Evolutionary conservation across 1,139 yeast species (phyloP), one percentile per base, ranked within the genome.

Genomic region (Waltiozyma sp.): DNA sequence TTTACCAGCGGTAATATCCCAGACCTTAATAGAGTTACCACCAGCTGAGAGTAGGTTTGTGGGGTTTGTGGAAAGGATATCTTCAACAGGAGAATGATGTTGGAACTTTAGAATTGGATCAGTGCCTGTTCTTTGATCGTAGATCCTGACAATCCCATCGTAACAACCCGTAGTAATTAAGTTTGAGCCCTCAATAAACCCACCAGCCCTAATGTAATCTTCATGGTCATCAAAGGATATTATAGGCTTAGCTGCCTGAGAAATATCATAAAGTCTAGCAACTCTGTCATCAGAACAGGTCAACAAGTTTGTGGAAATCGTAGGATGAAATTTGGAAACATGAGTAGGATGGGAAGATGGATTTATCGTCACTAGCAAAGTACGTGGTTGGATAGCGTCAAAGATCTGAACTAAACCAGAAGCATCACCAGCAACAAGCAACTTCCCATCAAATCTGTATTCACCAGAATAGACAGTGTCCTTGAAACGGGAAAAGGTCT

Each of bases 201-300:
- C 70, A 4, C 88, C 93, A 14, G 93, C 72, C 53, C 98, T 74
- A 38, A 91, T 81, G 62, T 91, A 91, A 65, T 93, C 99, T 24
- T 77, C 75, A 58, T 93, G 96, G 46, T 82, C 89, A 42, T 70
- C 73, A 50, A 87, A 81, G 47, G 78, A 75, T 36, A 76, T 66
- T 33, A 84, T 65, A 15, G 95, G 94, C 6, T 73, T 75, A 31
- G 68, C 64, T 9, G 89, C 75, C 49, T 84, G 84, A 3, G 96
- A 77, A 47, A 91, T 82, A 62, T 91, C 98, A 72, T 91, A 91
- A 38, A 93, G 63, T 58, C 96, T 70, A 2, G 88, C 88, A 11
- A 80, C 72, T 55, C 94, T 72, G 64, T 91, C 98, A 63, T 91
- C 98, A 4, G 95, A 83, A 6, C 95, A 96, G 3, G 96, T 84